Evolutionary conservation across 2,329 filamentous ascomycete genomes (phyloP).

Genomic region (Fusarium sp.): DNA sequence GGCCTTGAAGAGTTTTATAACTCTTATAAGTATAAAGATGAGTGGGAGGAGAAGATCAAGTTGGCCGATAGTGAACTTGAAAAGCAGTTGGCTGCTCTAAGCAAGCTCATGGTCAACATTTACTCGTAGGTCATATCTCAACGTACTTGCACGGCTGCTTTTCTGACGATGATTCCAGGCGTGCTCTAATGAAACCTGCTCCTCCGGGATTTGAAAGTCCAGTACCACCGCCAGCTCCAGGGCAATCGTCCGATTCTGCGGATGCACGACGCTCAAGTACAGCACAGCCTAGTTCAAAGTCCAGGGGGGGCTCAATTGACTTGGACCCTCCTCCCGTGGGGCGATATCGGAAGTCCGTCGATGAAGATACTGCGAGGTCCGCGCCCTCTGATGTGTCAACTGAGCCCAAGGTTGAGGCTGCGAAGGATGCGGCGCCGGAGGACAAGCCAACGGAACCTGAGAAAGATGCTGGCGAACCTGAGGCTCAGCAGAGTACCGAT

Average conservation of each 20-base stretch:
- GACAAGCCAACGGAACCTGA: neutral
- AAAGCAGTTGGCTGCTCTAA: conserved; percentile 42
- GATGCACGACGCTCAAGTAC: neutral
- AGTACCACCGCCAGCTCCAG: conserved; percentile 24
- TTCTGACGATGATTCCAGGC: no score
- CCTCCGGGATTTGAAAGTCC: conserved; percentile 27
- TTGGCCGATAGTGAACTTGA: conserved; percentile 44
- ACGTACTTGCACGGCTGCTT: no score
- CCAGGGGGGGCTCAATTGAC: neutral
- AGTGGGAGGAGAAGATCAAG: conserved; percentile 47
- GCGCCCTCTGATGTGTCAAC: neutral
- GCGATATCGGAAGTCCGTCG: neutral
- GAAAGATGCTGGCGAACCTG: neutral
- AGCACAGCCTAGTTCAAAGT: neutral
- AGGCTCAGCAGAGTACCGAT: neutral
- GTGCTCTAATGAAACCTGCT: conserved; percentile 44
- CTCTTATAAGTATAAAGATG: conserved; percentile 47
- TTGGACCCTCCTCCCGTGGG: conserved; percentile 30
- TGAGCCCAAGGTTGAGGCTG: neutral
- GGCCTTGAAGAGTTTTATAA: conserved; percentile 46
- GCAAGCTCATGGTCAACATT: conserved; percentile 47
- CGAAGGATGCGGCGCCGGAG: neutral
- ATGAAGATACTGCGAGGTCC: neutral
- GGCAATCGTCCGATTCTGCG: neutral
- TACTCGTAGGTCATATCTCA: conserved; percentile 50